phyloP scores from a whole-genome alignment of 148 eudicot species.

The Limonium bicolor region DNA sequence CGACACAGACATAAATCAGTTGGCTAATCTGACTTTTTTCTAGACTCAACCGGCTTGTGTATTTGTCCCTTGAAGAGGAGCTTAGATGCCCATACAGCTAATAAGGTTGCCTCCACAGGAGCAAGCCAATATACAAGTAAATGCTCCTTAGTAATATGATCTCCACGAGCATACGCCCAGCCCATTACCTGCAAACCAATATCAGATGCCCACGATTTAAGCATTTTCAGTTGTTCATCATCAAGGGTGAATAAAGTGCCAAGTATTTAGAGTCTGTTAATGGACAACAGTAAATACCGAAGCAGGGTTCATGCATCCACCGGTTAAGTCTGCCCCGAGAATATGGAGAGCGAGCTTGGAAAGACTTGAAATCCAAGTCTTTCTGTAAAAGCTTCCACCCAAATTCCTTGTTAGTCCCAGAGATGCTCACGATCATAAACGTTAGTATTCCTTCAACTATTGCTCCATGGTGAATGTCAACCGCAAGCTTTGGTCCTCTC shows the following conservation, averaged over 20 bases:
- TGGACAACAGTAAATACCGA: slow-evolving; percentile 33
- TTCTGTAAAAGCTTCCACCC: slow-evolving; percentile 63
- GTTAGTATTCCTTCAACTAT: slow-evolving; percentile 72
- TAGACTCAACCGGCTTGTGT: too few species aligned
- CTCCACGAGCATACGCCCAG: slow-evolving; percentile 86
- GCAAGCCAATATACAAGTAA: slow-evolving; percentile 92
- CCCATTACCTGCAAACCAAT: slow-evolving; percentile 58
- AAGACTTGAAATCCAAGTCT: slow-evolving; percentile 80
- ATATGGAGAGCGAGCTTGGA: slow-evolving; percentile 69
- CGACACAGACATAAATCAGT: too few species aligned
- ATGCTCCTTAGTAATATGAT: slow-evolving; percentile 72
- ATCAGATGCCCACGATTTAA: not conserved
- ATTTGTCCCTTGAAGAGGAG: too few species aligned
- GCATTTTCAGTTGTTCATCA: not conserved
- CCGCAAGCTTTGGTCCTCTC: slow-evolving; percentile 56
- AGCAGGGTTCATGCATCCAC: slow-evolving; percentile 95
- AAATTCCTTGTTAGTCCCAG: slow-evolving; percentile 40
- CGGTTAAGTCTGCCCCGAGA: slow-evolving; percentile 75
- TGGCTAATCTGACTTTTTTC: too few species aligned
- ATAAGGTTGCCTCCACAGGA: slow-evolving; percentile 60
- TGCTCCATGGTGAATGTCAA: slow-evolving; percentile 63
- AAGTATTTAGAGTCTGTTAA: not conserved
- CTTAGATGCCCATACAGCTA: slow-evolving; percentile 53
- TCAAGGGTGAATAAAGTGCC: not conserved
- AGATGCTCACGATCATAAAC: slow-evolving; percentile 37